Conservation (phyloP, 495 filamentous ascomycete species). For the Bombardia bombarda region DNA sequence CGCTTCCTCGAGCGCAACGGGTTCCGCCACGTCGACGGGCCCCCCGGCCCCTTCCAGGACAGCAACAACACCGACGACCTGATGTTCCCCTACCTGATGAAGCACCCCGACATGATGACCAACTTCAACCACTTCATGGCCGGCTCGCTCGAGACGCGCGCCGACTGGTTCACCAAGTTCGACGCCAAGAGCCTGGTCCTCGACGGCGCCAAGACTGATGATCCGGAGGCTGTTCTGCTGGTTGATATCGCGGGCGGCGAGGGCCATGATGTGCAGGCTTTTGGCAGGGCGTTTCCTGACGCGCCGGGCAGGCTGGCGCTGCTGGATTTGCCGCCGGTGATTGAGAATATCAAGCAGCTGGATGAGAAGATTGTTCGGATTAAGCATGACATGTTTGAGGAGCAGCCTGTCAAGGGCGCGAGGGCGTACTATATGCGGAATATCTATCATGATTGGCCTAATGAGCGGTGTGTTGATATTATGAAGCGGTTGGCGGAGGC, state of each 20-base stretch:
- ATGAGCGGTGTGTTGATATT: conserved; percentile 28
- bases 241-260: conserved; percentile 35
- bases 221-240: conserved; percentile 28
- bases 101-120: conserved; percentile 1
- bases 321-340: conserved; percentile 31
- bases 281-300: conserved; percentile 20
- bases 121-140: conserved; percentile 3
- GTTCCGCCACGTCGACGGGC: conserved; percentile 3
- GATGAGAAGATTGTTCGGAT: conserved; percentile 13
- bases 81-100: not conserved
- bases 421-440: conserved; percentile 36
- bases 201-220: conserved; percentile 1
- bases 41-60: conserved; percentile 1
- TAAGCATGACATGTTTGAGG: conserved; percentile 33
- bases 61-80: not conserved
- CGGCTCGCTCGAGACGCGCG: not conserved
- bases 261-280: conserved; percentile 29
- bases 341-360: conserved; percentile 19
- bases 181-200: conserved; percentile 3
- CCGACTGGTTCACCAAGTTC: conserved; percentile 3
- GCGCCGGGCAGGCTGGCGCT: conserved; percentile 21
- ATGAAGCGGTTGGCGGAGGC: conserved; percentile 20
- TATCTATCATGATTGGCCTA: conserved; percentile 39
- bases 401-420: conserved; percentile 38
- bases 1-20: not conserved